A percentile compares a stretch with the other conserved stretches of the same genome.
Conservation (phyloP, 73 alveolate genomes). For the Tetrahymena elliotti region DNA sequence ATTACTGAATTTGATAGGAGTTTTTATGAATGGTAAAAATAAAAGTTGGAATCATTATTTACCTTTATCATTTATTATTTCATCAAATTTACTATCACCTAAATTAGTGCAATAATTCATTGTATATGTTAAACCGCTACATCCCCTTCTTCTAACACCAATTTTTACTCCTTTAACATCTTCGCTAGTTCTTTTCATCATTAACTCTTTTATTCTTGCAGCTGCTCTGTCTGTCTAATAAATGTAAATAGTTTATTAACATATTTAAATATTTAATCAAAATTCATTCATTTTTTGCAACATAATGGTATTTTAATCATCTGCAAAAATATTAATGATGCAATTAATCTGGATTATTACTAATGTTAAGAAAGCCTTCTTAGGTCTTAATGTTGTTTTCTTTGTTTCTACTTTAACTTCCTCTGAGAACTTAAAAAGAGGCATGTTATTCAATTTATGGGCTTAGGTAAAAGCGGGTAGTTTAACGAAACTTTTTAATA, state of each 20-base stretch:
- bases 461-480: background rate
- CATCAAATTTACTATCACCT: constrained; percentile 56
- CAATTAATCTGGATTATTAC: too few species aligned
- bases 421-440: background rate
- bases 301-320: too few species aligned
- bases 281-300: background rate
- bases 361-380: background rate
- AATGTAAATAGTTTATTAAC: too few species aligned
- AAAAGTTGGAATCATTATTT: background rate
- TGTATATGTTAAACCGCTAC: constrained; percentile 70
- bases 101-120: constrained; percentile 60
- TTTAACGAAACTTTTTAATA: background rate
- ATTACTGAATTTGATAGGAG: background rate
- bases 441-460: background rate
- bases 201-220: constrained; percentile 17
- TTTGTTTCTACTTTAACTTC: background rate
- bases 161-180: constrained; percentile 50
- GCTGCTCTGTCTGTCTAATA: constrained; percentile 40
- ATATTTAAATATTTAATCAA: background rate
- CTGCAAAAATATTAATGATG: too few species aligned
- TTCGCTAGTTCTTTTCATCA: background rate
- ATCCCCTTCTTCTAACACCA: constrained; percentile 75
- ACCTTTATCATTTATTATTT: constrained; percentile 63
- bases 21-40: background rate
- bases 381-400: background rate